Conservation (phyloP, 257 asterid species). For the Nyctanthes arbortristis region DNA sequence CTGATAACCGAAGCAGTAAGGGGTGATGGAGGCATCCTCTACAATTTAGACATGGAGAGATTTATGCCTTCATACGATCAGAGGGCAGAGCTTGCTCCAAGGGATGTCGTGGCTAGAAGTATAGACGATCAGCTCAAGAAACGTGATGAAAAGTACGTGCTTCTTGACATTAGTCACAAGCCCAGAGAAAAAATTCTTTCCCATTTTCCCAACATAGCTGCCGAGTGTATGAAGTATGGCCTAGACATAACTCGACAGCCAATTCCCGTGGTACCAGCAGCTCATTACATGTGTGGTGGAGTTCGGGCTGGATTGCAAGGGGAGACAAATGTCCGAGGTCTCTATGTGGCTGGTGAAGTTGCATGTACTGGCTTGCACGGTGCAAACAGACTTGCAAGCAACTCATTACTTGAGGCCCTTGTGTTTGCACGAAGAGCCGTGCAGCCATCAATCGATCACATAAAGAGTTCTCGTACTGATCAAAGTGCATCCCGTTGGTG, state of each 20-base stretch:
- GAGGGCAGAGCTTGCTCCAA: conserved; percentile 94
- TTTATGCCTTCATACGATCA: conserved; percentile 86
- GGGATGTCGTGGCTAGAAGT: conserved; percentile 96
- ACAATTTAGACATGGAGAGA: conserved; percentile 73
- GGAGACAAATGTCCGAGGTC: conserved; percentile 83
- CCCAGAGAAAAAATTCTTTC: conserved; percentile 65
- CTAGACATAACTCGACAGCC: conserved; percentile 86
- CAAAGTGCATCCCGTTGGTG: conserved; percentile 49
- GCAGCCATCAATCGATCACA: conserved; percentile 73
- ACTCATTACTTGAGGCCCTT: conserved; percentile 89
- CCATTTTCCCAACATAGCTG: conserved; percentile 94
- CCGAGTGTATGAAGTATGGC: conserved; percentile 85
- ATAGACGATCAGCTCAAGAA: conserved; percentile 94
- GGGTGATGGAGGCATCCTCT: conserved; percentile 96
- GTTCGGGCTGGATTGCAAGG: conserved; percentile 96
- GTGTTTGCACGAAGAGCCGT: conserved; percentile 96
- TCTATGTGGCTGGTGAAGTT: conserved; percentile 93
- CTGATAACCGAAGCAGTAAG: conserved; percentile 93
- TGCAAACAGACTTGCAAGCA: conserved; percentile 94
- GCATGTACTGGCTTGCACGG: conserved; percentile 98
- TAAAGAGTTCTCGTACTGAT: conserved; percentile 38
- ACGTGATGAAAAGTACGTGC: conserved; percentile 78
- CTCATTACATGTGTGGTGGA: conserved; percentile 99
- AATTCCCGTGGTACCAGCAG: conserved; percentile 96
- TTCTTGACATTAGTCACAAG: conserved; percentile 87